Base-by-base conservation (phyloP, 495 filamentous ascomycete genomes). In the Talaromyces stipitatus region DNA sequence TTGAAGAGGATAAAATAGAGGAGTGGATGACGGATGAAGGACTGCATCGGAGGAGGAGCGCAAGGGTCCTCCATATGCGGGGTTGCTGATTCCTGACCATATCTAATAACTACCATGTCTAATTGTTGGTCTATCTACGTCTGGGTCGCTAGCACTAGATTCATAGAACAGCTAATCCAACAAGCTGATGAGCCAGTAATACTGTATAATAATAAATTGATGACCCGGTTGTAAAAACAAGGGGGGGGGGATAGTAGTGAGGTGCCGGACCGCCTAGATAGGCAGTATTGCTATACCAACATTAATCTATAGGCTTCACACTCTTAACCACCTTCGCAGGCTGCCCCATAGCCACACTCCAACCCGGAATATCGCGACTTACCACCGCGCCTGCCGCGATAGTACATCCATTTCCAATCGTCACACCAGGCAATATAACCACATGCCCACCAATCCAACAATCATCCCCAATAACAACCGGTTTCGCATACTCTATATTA, bases 321-420 rank as follows among this genome's bases (percentile, higher is more conserved):
- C 66, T 75, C 67, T 56, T 26, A 65, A 78, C 62, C 4, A 73
- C 61, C 52, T 58, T 60, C 4, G 75, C 75, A 18, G 72, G 75
- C 33, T 58, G 58, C 8, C 76, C 73, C n/a, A 74, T 64, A 4
- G 68, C 74, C 20, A 79, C 61, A 48, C 64, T 71, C 28, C 59
- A 70, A 4, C 64, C 59, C 6, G 68, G 69, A 26, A 80, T 67
- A 54, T 72, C 64, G 30, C 59, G 68, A 10, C 66, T 73, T 5
- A 81, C 78, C 10, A 80, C 69, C 16, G 66, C 60, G 2, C 72
- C 74, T n/a, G 76, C 73, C 16, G 68, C 77, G 58, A 80, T 66
- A 0, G 73, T 74, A 48, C 64, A 68, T 1, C 78, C 73, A 9
- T 70, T 58, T 4, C 76, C 78, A 47, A 80, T 77, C 6, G 57